Base-by-base conservation (phyloP, 441 rosid genomes). In the Raphanus hybrid region DNA sequence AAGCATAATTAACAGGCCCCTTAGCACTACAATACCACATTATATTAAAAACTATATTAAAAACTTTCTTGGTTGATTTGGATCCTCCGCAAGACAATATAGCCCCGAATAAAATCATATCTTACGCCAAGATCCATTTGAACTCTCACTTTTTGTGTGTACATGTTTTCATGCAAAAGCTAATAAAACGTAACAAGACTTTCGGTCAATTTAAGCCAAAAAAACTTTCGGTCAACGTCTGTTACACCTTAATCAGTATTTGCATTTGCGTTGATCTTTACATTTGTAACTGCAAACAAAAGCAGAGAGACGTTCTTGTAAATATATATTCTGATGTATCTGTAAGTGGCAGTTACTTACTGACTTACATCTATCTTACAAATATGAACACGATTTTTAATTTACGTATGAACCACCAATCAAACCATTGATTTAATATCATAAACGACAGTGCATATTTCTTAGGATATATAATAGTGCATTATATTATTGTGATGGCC, bases 11-110 rank as follows among this genome's bases (percentile, higher is more conserved):
- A 12, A 48, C 55, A 6, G n/a, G 55, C 55, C 55, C 55, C 3
- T 48, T 48, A 12, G 55, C 55, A 48, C 16, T 12, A 48, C 55
- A 48, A 48, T 48, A 10, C 8, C 48, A 41, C 43, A 45, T 45
- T 48, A 48, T 48, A 48, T 48, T 48, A 48, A 48, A 48, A 48
- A 48, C 54, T 48, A 48, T 48, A 48, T 48, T 48, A 48, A 48
- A 48, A 48, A 48, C 55, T 3, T 48, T 48, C 55, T 14, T 48
- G 55, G 55, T 48, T 48, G n/a, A 48, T 48, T 48, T 48, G 55
- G 16, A 12, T 48, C 7, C 55, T 48, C 15, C 54, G 16, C 16
- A 48, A n/a, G 54, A 48, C 54, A 48, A 48, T 48, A 48, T 48
- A 48, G 14, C 54, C 18, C 55, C 55, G 16, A n/a, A 48, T 4